Conservation (phyloP, 768 basidiomycete genomes). For the Hypholoma sublateritium region DNA sequence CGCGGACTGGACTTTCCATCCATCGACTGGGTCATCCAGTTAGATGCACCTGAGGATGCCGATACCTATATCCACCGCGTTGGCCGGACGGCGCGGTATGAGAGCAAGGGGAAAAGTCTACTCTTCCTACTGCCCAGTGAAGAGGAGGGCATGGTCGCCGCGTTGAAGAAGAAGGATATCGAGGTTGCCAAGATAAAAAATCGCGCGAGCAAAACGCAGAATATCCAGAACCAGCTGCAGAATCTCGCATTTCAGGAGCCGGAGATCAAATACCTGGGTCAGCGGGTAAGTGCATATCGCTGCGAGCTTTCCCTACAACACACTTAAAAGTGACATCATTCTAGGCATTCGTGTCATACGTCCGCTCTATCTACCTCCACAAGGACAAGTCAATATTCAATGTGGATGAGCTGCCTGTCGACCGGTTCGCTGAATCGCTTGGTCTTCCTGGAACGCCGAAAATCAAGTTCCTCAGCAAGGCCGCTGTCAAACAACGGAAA, state of each 20-base stretch:
- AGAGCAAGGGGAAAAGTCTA: conserved; percentile 84
- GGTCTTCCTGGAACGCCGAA: conserved; percentile 95
- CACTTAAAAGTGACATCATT: not conserved
- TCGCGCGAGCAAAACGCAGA: conserved; percentile 81
- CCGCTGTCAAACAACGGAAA: conserved; percentile 73
- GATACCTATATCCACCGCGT: conserved; percentile 98
- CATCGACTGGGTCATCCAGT: conserved; percentile 95
- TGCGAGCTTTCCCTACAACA: not conserved
- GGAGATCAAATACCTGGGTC: conserved; percentile 95
- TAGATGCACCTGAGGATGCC: conserved; percentile 95
- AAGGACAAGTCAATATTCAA: conserved; percentile 95
- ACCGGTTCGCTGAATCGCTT: conserved; percentile 84
- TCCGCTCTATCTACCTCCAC: conserved; percentile 89
- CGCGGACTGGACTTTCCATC: conserved; percentile 95
- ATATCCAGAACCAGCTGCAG: conserved; percentile 86
- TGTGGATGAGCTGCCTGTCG: conserved; percentile 75
- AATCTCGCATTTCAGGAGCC: conserved; percentile 92
- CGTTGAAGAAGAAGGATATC: conserved; percentile 72
- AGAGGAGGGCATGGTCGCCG: conserved; percentile 83
- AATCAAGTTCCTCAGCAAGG: conserved; percentile 80
- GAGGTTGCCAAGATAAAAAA: conserved; percentile 82
- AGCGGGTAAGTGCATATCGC: conserved; percentile 58
- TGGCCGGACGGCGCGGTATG: conserved; percentile 92
- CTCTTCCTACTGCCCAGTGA: conserved; percentile 87
- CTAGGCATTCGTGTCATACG: conserved; percentile 94